Percentiles rank a stretch among this genome's conserved stretches.
These are phyloP conservation scores for Trichophyton schoenleinii DNA, from an alignment of 2,329 filamentous ascomycete genomes.

Conservation along the genomic window DNA sequence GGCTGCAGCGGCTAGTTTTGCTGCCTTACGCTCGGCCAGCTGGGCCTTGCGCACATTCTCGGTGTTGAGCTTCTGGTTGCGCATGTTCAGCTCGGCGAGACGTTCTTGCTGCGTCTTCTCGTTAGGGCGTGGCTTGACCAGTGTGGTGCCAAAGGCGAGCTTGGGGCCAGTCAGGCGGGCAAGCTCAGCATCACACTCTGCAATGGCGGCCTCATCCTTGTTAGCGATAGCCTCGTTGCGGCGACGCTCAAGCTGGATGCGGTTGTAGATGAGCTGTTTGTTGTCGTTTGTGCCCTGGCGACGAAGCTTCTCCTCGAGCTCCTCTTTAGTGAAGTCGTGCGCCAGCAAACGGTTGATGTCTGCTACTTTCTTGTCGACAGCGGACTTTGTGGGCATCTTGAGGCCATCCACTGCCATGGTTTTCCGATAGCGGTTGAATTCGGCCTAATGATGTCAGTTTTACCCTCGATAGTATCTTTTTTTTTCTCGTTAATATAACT, in stretches of 20 bases:
- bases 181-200: conserved; percentile 38
- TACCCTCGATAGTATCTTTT: background rate
- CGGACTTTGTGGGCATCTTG: conserved; percentile 58
- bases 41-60: conserved; percentile 86
- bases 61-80: conserved; percentile 73
- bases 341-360: conserved; percentile 70
- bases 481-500: conserved; percentile 15
- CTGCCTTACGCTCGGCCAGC: conserved; percentile 60
- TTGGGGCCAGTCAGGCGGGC: conserved; percentile 43
- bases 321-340: conserved; percentile 68
- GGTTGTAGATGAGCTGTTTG: conserved; percentile 54
- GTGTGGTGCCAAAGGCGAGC: conserved; percentile 57
- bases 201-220: conserved; percentile 49
- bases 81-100: conserved; percentile 67
- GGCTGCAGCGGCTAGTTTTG: conserved; percentile 48
- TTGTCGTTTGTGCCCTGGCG: conserved; percentile 56
- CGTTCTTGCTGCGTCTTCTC: conserved; percentile 62
- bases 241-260: conserved; percentile 52
- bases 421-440: conserved; percentile 70
- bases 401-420: conserved; percentile 60
- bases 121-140: conserved; percentile 45
- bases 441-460: conserved; percentile 39
- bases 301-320: conserved; percentile 66
- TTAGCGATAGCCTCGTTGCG: conserved; percentile 53
- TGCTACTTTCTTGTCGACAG: conserved; percentile 57